Conservation (phyloP, 1,139 yeast species). For the Candida smagusa region DNA sequence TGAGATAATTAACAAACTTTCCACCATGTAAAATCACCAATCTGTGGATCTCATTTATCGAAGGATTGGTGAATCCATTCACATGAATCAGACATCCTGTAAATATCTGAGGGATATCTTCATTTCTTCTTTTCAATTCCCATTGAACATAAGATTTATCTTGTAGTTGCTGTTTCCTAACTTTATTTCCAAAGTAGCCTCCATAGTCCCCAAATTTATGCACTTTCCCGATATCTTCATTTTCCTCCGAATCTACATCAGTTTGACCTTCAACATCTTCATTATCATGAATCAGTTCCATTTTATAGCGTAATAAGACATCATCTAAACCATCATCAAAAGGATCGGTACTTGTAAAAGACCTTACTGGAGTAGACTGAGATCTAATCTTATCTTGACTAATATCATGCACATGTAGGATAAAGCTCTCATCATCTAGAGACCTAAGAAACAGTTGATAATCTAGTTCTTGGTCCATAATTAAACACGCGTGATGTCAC, state of each 20-base stretch:
- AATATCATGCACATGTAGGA: conserved; percentile 34
- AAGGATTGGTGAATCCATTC: conserved; percentile 84
- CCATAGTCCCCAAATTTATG: conserved; percentile 69
- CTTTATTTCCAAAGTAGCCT: conserved; percentile 67
- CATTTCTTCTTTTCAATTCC: conserved; percentile 39
- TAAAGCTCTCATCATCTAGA: conserved; percentile 39
- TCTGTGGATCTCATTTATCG: conserved; percentile 67
- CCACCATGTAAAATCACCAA: conserved; percentile 81
- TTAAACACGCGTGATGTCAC: not conserved
- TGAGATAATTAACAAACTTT: conserved; percentile 60
- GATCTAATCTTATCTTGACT: conserved; percentile 16
- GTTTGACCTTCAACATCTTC: not conserved
- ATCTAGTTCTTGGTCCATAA: conserved; percentile 1
- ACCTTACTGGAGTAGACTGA: conserved; percentile 8
- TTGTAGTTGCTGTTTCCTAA: conserved; percentile 61
- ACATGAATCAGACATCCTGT: conserved; percentile 65
- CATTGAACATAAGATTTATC: conserved; percentile 54
- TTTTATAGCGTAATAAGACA: conserved; percentile 9
- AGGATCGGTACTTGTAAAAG: conserved; percentile 23
- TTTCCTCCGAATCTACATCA: conserved; percentile 9
- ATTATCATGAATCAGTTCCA: conserved; percentile 3
- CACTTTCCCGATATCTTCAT: conserved; percentile 27
- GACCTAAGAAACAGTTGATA: conserved; percentile 31
- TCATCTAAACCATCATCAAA: conserved; percentile 42
- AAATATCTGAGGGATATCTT: conserved; percentile 42